Conservation (phyloP, 2,329 filamentous ascomycete genomes). For the Colletotrichum tropicicola region DNA sequence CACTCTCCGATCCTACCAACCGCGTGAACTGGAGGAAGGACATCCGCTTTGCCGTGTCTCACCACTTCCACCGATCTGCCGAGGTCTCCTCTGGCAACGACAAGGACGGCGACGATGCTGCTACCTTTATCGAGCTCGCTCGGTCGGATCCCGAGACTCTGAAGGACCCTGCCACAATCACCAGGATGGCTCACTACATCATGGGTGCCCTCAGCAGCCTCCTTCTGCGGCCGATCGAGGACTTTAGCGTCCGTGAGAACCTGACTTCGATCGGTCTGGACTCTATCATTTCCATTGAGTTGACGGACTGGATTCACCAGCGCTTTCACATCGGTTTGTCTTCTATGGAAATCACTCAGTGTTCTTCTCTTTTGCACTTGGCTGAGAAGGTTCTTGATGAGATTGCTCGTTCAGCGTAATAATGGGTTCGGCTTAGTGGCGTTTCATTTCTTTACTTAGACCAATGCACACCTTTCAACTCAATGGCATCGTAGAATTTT, state of each 20-base stretch:
- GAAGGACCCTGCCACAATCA: background rate
- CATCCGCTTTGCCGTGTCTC: conserved; percentile 13
- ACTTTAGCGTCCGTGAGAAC: conserved; percentile 8
- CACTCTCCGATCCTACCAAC: conserved; percentile 10
- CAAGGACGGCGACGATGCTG: background rate
- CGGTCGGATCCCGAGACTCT: conserved; percentile 5
- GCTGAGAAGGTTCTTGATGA: conserved; percentile 13
- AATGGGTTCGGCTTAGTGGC: too few species aligned
- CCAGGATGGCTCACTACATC: conserved; percentile 7
- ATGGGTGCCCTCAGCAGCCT: conserved; percentile 8
- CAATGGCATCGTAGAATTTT: too few species aligned
- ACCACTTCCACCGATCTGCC: conserved; percentile 6
- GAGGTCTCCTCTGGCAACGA: background rate
- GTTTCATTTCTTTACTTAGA: background rate
- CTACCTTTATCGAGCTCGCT: conserved; percentile 3
- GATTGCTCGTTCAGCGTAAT: background rate
- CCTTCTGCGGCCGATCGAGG: conserved; percentile 6
- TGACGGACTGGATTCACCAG: conserved; percentile 24
- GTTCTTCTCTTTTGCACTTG: conserved; percentile 7
- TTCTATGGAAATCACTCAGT: conserved; percentile 19
- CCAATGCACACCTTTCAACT: background rate
- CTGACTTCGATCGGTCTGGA: conserved; percentile 13
- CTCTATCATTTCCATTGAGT: conserved; percentile 22
- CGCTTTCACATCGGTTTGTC: conserved; percentile 13
- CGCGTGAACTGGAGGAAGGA: conserved; percentile 18